Evolutionary conservation across 352 stramenopile species (phyloP), one percentile per base, ranked within the genome.

Genomic region (Phytophthora litchii): DNA sequence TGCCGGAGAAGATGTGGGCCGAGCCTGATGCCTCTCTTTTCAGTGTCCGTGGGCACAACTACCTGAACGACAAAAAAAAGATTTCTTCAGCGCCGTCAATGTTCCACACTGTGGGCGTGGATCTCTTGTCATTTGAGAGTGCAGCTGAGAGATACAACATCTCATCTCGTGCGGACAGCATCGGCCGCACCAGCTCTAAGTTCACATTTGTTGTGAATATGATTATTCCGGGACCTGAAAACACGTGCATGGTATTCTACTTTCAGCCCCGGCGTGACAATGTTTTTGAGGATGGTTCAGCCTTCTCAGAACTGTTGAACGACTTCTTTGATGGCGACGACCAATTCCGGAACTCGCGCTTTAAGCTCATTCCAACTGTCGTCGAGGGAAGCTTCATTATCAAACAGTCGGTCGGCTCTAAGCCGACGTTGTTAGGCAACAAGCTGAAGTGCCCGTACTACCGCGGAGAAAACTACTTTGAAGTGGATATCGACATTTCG

Each of bases 341-440:
- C 70, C 65, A 79, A 44, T 98, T 98, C 67, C 89, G 96, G 23
- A 97, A 99, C 70, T 94, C 89, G 41, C 94, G 95, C 12, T 99
- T 99, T 78, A 99, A 99, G 80, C 75, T 99, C 45, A 99, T 99
- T 64, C 97, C 97, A 20, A 96, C 87, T 7, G 80, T 99, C 54
- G 89, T 98, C 4, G 94, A 99, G 64, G 96, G 96, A 10, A 98
- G 97, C 74, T 99, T 98, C 64, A 94, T 99, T 49, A 97, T 99
- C 34, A 89, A 95, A 41, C 93, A 98, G 60, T 88, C 92, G 21
- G 94, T 99, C 21, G 96, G 95, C 9, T 97, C 86, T 17, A 99
- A 96, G 56, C 97, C 97, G 10, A 96, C 95, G 27, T 89, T 99
- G 31, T 80, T 99, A 25, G 97, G 96, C 20, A 99, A 97, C 64